phyloP scores from a whole-genome alignment of 352 stramenopile genomes.

The Pythium myriotylum region DNA sequence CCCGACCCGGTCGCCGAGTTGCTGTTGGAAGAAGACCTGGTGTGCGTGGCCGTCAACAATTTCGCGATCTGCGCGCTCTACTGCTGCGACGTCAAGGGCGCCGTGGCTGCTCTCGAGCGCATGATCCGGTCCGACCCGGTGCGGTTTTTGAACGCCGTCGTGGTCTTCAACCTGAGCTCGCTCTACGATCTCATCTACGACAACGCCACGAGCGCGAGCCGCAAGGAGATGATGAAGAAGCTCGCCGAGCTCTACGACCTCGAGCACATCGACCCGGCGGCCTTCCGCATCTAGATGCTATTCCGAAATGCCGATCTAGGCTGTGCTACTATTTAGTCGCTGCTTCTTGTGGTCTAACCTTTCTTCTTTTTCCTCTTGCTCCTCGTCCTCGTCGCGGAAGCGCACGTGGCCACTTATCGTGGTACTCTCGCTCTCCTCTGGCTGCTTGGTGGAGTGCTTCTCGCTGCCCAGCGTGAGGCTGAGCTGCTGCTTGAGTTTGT shows the following conservation, averaged over 20 bases:
- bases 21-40: slow-evolving; percentile 67
- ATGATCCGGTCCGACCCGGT: slow-evolving; percentile 71
- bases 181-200: slow-evolving; percentile 82
- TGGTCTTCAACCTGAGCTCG: slow-evolving; percentile 84
- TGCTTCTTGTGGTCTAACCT: slow-evolving; percentile 33
- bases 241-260: slow-evolving; percentile 73
- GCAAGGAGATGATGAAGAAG: slow-evolving; percentile 86
- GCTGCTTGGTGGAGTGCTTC: not conserved
- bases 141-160: slow-evolving; percentile 67
- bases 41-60: slow-evolving; percentile 79
- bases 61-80: slow-evolving; percentile 83
- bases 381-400: slow-evolving; percentile 37
- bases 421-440: not conserved
- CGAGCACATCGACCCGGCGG: slow-evolving; percentile 67
- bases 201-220: slow-evolving; percentile 71
- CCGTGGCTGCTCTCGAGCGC: slow-evolving; percentile 65
- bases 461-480: not conserved
- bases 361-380: slow-evolving; percentile 21
- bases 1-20: slow-evolving; percentile 36
- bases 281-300: slow-evolving; percentile 64
- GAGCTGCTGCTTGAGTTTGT: slow-evolving; percentile 61
- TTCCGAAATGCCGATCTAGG: not conserved
- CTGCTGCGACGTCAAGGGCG: slow-evolving; percentile 76
- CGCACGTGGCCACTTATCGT: slow-evolving; percentile 38
- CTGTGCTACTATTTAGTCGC: slow-evolving; percentile 9